These are phyloP conservation scores for Periconia macrospinosa DNA, from an alignment of 2,329 filamentous ascomycete genomes.

Conservation along the genomic window DNA sequence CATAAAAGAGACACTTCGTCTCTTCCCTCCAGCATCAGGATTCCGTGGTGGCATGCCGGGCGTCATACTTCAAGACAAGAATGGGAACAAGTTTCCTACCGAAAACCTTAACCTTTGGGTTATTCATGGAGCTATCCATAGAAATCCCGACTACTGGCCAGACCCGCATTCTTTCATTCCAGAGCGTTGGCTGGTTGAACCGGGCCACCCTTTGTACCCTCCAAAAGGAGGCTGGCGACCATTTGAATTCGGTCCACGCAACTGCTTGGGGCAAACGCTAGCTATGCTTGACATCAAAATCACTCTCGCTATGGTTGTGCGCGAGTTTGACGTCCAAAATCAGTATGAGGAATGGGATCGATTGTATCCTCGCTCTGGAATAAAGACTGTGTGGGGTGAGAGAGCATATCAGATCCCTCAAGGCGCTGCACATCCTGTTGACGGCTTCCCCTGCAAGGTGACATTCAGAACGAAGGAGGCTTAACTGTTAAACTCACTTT, in stretches of 20 bases:
- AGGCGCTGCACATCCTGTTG: neutral
- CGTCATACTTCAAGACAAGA: slow-evolving; percentile 21
- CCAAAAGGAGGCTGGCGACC: slow-evolving; percentile 33
- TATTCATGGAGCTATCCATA: slow-evolving; percentile 17
- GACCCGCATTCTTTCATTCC: slow-evolving; percentile 23
- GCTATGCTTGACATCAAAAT: slow-evolving; percentile 20
- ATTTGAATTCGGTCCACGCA: slow-evolving; percentile 43
- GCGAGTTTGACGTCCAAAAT: neutral
- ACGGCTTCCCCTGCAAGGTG: slow-evolving; percentile 1
- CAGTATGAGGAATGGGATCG: slow-evolving; percentile 2
- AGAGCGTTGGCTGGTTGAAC: slow-evolving; percentile 22
- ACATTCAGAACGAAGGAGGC: too few species aligned
- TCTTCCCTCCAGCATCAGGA: slow-evolving; percentile 39
- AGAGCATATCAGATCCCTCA: slow-evolving; percentile 1
- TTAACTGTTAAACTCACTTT: too few species aligned
- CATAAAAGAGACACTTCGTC: slow-evolving; percentile 39
- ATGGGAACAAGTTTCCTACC: slow-evolving; percentile 20
- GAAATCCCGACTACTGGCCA: slow-evolving; percentile 19
- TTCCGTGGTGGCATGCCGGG: slow-evolving; percentile 15
- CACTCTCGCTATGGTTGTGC: neutral
- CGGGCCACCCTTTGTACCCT: slow-evolving; percentile 12
- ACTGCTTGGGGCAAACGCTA: slow-evolving; percentile 25
- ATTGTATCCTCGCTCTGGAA: neutral
- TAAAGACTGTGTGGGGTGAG: neutral
- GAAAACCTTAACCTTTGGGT: slow-evolving; percentile 18